Evolutionary conservation across 2,329 filamentous ascomycete genomes (phyloP).

Genomic region (Metarhizium sp.): DNA sequence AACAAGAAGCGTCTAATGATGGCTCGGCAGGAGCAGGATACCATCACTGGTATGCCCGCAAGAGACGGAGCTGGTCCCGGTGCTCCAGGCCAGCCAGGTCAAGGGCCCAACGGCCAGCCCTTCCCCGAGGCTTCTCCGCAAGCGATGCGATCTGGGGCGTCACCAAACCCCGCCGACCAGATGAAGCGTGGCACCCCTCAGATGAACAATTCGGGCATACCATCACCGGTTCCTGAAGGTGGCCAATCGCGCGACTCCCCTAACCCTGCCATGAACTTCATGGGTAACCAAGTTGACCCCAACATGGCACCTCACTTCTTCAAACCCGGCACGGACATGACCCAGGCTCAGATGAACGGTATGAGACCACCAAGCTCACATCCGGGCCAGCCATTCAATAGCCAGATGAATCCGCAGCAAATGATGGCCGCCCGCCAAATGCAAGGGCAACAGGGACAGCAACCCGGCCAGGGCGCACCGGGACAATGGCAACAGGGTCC

Average conservation of each 20-base stretch:
- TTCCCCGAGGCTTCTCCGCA: constrained; percentile 65
- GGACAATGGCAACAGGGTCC: constrained; percentile 31
- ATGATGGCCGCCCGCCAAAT: constrained; percentile 43
- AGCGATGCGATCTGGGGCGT: constrained; percentile 58
- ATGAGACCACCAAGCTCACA: constrained; percentile 64
- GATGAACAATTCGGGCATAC: constrained; percentile 58
- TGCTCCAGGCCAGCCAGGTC: constrained; percentile 43
- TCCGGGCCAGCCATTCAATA: constrained; percentile 47
- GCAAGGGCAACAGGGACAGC: constrained; percentile 22
- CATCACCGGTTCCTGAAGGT: constrained; percentile 63
- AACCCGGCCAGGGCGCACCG: constrained; percentile 19
- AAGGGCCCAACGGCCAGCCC: constrained; percentile 48
- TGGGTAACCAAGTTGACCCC: constrained; percentile 53
- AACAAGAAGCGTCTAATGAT: constrained; percentile 81
- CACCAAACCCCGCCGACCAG: constrained; percentile 68
- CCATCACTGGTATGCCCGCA: constrained; percentile 34
- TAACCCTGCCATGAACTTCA: constrained; percentile 52
- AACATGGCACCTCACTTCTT: constrained; percentile 51
- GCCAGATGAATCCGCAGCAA: constrained; percentile 51
- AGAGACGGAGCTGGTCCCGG: constrained; percentile 39
- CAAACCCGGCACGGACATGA: constrained; percentile 42
- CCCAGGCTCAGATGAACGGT: constrained; percentile 49
- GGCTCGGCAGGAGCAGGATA: constrained; percentile 72
- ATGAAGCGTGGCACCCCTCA: constrained; percentile 72
- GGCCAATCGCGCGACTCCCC: constrained; percentile 57